Evolutionary conservation across 2,329 filamentous ascomycete genomes (phyloP).

Genomic region (Fusarium equiseti): DNA sequence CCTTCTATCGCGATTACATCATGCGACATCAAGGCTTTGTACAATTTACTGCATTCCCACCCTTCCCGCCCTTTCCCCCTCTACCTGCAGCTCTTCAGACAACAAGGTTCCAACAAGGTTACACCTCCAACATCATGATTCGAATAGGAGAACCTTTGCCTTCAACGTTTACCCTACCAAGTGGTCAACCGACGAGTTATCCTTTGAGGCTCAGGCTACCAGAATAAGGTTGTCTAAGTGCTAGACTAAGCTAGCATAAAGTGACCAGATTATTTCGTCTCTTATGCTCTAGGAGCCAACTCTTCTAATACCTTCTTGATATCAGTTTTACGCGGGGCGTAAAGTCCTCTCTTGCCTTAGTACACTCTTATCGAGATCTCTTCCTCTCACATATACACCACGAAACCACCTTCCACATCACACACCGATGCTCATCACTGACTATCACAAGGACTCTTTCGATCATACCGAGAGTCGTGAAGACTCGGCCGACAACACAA

Average conservation of each 20-base stretch:
- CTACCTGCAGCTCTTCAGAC: not conserved
- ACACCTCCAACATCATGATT: not conserved
- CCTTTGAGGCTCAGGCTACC: not conserved
- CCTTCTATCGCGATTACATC: not conserved
- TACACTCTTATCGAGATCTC: not conserved
- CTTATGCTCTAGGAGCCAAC: accelerated
- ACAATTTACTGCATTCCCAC: not conserved
- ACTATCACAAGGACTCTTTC: not conserved
- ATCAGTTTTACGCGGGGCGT: not conserved
- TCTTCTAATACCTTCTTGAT: not conserved
- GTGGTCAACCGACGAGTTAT: not conserved
- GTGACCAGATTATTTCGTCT: not conserved
- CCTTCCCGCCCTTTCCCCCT: accelerated
- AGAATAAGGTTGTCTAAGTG: not conserved
- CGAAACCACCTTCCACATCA: not conserved
- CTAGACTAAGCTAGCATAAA: no score
- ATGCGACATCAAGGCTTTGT: accelerated
- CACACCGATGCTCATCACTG: not conserved
- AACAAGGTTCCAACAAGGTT: not conserved
- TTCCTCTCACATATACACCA: not conserved
- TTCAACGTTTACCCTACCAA: not conserved
- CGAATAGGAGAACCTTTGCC: not conserved
- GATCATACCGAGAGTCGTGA: not conserved
- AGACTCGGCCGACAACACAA: not conserved
- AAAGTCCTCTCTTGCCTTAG: accelerated